These are phyloP conservation scores for Mycena sanguinolenta DNA, from an alignment of 768 basidiomycete genomes.

Conservation along the genomic window DNA sequence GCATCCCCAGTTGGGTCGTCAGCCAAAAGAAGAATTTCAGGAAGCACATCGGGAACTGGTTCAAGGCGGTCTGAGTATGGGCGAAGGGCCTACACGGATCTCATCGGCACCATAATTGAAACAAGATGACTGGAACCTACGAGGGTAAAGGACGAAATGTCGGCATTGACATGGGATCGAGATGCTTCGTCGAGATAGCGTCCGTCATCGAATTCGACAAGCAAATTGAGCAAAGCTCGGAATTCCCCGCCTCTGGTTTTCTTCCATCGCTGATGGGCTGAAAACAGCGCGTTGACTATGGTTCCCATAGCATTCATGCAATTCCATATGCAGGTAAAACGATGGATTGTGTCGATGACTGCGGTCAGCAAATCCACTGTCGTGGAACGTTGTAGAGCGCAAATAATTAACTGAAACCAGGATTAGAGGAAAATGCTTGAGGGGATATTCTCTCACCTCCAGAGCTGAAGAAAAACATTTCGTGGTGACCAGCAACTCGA, in stretches of 20 bases:
- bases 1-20: constrained; percentile 71
- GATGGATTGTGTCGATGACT: constrained; percentile 79
- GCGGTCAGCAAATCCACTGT: constrained; percentile 68
- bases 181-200: constrained; percentile 66
- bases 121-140: constrained; percentile 53
- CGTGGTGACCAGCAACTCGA: constrained; percentile 71
- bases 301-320: constrained; percentile 75
- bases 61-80: constrained; percentile 56
- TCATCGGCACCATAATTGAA: constrained; percentile 5
- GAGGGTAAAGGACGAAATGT: constrained; percentile 72
- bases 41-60: constrained; percentile 61
- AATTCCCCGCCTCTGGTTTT: constrained; percentile 73
- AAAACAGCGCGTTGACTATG: constrained; percentile 72
- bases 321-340: constrained; percentile 81
- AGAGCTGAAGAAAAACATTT: constrained; percentile 78
- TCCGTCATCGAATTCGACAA: constrained; percentile 76
- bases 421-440: constrained; percentile 12
- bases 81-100: constrained; percentile 58
- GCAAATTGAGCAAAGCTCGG: constrained; percentile 70
- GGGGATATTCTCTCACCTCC: constrained; percentile 62
- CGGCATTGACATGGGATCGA: constrained; percentile 71
- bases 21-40: constrained; percentile 78
- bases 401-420: constrained; percentile 62
- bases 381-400: constrained; percentile 65
- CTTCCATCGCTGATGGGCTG: constrained; percentile 72